These are phyloP conservation scores for Globisporangium megalacanthum DNA, from an alignment of 352 stramenopile species.

Conservation along the genomic window DNA sequence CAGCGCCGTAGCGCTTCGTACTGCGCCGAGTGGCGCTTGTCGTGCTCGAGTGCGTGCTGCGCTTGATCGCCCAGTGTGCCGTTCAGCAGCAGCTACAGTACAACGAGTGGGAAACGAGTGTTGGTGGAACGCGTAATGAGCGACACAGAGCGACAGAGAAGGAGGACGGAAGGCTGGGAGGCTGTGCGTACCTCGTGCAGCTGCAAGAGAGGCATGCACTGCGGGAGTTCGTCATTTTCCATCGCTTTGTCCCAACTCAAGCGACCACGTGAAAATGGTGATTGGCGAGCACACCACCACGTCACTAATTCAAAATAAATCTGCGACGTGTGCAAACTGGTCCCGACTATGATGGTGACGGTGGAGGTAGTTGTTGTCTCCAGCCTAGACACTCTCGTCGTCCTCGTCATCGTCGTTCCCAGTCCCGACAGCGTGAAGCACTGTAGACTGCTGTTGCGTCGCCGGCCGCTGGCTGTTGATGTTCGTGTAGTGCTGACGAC, in stretches of 20 bases:
- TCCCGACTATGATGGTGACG: neutral
- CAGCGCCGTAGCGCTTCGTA: constrained; percentile 50
- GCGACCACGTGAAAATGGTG: neutral
- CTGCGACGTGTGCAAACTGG: neutral
- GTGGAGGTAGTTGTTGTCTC: neutral
- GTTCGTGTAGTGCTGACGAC: constrained; percentile 64
- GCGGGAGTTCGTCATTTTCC: constrained; percentile 34
- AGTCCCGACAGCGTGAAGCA: neutral
- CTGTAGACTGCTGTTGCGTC: neutral
- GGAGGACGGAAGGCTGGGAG: neutral
- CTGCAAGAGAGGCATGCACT: constrained; percentile 53
- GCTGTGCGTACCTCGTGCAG: constrained; percentile 52
- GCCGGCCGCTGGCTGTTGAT: constrained; percentile 37
- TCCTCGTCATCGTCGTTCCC: neutral
- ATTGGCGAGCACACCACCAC: constrained; percentile 3
- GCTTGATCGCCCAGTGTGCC: constrained; percentile 32
- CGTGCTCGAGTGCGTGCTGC: constrained; percentile 32
- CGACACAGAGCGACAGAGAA: neutral
- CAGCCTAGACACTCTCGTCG: constrained; percentile 1
- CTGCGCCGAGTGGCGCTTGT: constrained; percentile 29
- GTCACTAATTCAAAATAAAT: constrained; percentile 1
- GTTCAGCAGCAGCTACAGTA: constrained; percentile 33
- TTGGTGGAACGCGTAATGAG: too few species aligned
- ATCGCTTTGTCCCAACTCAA: constrained; percentile 11
- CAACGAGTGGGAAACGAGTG: neutral